These are phyloP conservation scores for Coniophora puteana DNA, from an alignment of 1,284 basidiomycete species.

Conservation along the genomic window DNA sequence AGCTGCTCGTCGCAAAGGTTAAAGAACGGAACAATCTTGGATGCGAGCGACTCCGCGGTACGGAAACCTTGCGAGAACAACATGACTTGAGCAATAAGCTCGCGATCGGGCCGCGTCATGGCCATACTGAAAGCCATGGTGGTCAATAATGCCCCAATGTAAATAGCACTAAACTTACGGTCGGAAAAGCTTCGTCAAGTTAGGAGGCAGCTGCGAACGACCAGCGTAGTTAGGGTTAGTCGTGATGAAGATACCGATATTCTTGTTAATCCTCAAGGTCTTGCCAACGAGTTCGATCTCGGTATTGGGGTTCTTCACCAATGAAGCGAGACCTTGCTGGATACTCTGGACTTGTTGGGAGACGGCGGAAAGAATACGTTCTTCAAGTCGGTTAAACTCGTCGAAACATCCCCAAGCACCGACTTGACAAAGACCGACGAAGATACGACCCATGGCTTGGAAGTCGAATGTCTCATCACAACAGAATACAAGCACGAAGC, in stretches of 20 bases:
- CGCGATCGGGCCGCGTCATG: constrained; percentile 97
- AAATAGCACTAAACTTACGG: constrained; percentile 50
- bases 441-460: constrained; percentile 99
- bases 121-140: constrained; percentile 70
- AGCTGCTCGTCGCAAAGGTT: constrained; percentile 97
- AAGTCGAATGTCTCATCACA: constrained; percentile 99
- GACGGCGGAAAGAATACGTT: constrained; percentile 96
- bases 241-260: constrained; percentile 96
- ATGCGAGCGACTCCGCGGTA: constrained; percentile 92
- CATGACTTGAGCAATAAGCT: constrained; percentile 99
- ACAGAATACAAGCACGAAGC: constrained; percentile 98
- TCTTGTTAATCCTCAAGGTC: constrained; percentile 87
- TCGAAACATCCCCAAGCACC: constrained; percentile 99
- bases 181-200: constrained; percentile 93
- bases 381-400: constrained; percentile 97
- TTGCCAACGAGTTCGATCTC: constrained; percentile 98
- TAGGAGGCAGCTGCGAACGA: constrained; percentile 95
- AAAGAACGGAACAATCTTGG: constrained; percentile 99
- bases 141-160: constrained; percentile 9
- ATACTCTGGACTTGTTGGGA: constrained; percentile 99
- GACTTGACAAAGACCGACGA: constrained; percentile 97
- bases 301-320: constrained; percentile 77
- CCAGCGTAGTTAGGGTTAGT: constrained; percentile 99
- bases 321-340: constrained; percentile 86
- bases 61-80: constrained; percentile 99